A percentile compares a stretch with the other conserved stretches of the same genome.
Evolutionary conservation across 2,329 filamentous ascomycete genomes (phyloP).

Genomic region (Torrubiella hemipterigena): DNA sequence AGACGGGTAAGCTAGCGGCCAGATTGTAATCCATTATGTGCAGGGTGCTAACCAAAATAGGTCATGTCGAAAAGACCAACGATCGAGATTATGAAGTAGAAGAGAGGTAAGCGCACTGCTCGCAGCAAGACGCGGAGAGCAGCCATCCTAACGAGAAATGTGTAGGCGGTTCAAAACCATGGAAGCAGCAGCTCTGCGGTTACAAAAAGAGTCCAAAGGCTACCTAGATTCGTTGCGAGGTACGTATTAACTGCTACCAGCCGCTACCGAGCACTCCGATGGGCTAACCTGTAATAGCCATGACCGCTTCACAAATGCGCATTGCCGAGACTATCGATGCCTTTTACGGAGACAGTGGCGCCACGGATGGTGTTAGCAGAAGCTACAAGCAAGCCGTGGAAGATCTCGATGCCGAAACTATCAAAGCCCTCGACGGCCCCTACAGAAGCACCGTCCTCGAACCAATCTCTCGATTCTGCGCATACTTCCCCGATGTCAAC

Average conservation of each 20-base stretch:
- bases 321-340: conserved; percentile 99
- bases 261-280: background rate
- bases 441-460: conserved; percentile 92
- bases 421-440: conserved; percentile 93
- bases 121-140: conserved; percentile 8
- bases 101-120: conserved; percentile 50
- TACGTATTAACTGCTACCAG: conserved; percentile 18
- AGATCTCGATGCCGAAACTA: conserved; percentile 93
- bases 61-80: conserved; percentile 96
- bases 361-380: conserved; percentile 85
- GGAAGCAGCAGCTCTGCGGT: conserved; percentile 81
- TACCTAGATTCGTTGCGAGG: conserved; percentile 92
- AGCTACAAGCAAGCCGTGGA: conserved; percentile 98
- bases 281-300: conserved; percentile 44
- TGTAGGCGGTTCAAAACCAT: conserved; percentile 87
- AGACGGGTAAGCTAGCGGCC: conserved; percentile 54
- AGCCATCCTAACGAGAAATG: no score
- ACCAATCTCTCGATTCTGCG: conserved; percentile 90
- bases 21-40: background rate
- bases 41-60: conserved; percentile 24
- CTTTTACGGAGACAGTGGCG: conserved; percentile 94
- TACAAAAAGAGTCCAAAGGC: conserved; percentile 97
- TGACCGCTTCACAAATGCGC: conserved; percentile 98
- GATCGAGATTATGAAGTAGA: conserved; percentile 98
- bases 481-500: conserved; percentile 98